Evolutionary conservation across 495 filamentous ascomycete genomes (phyloP), one percentile per base, ranked within the genome.

Genomic region (Amniculicola lignicola): DNA sequence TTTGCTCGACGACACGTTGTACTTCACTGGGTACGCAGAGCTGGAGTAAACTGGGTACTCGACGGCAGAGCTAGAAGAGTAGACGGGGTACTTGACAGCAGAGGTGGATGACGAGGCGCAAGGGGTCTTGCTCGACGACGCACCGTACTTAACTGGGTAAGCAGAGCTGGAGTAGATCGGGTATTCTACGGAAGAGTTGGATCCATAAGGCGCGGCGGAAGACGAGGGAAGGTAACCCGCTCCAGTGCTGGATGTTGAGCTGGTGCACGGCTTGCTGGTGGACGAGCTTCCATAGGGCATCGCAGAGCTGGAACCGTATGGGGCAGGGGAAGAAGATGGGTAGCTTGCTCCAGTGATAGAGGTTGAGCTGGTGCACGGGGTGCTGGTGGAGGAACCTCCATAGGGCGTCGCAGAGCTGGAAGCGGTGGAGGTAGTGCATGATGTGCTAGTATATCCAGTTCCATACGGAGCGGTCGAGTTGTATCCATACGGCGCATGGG

Each of bases 221-320:
- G 37, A 40, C 6, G 37, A 40, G 6, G 7, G 6, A 6, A 9
- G 10, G 16, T 40, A 40, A 10, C 6, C 6, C 10, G 37, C 11
- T 12, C 16, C 7, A 40, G 37, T 18, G 29, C 29, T 33, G 29
- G 29, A 33, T 33, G 15, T 10, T 15, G 23, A 16, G 12, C 14
- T 19, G 15, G 27, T 48, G n/a, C n/a, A n/a, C n/a, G 23, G 15
- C 15, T 7, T 6, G 44, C 44, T 7, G 4, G 44, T 29, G 12
- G 44, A 48, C 23, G 44, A 33, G 44, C 21, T 48, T 6, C 27
- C 37, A 19, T 40, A 18, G 37, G 37, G 16, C 19, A 40, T n/a
- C 12, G 37, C 15, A 16, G 37, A 9, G 6, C 12, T 9, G 37
- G 37, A 16, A 18, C 37, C 37, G 15, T 40, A 40, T 16, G 37